Percentiles rank a stretch among this genome's conserved stretches.
Conservation (phyloP, 805 yeast species). For the Candida silvicultrix region DNA sequence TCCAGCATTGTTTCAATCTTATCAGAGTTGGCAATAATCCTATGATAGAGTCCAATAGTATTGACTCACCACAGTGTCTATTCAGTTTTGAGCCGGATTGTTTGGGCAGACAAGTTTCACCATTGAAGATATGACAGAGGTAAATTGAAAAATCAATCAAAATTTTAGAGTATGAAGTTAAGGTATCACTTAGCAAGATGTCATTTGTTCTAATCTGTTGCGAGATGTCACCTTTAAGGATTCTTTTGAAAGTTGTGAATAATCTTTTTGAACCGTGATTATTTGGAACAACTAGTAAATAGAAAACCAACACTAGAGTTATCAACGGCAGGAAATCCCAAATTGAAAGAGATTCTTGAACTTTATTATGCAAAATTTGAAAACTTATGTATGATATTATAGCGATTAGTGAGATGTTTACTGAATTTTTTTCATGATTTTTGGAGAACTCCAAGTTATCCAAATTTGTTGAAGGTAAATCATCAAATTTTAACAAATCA, state of each 20-base stretch:
- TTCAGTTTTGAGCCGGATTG: constrained; percentile 19
- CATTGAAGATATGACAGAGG: constrained; percentile 37
- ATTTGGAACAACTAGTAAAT: constrained; percentile 28
- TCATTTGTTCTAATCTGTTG: constrained; percentile 63
- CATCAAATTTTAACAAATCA: constrained; percentile 34
- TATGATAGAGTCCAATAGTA: constrained; percentile 29
- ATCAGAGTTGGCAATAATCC: constrained; percentile 60
- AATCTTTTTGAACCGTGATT: constrained; percentile 34
- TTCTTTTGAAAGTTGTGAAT: constrained; percentile 42
- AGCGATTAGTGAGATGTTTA: constrained; percentile 20
- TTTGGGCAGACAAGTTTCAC: constrained; percentile 29
- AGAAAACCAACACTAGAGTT: constrained; percentile 29
- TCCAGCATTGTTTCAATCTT: constrained; percentile 75
- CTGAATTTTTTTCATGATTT: constrained; percentile 14
- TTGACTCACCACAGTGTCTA: constrained; percentile 27
- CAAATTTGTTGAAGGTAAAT: constrained; percentile 20
- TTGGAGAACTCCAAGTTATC: constrained; percentile 11
- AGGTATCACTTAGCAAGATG: constrained; percentile 74
- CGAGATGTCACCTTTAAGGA: constrained; percentile 55
- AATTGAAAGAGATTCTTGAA: constrained; percentile 22
- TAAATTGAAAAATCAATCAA: constrained; percentile 64
- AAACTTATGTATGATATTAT: constrained; percentile 24
- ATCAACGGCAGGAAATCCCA: constrained; percentile 32
- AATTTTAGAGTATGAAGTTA: constrained; percentile 76
- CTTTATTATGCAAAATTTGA: constrained; percentile 15